Evolutionary conservation across 352 stramenopile genomes (phyloP), one percentile per base, ranked within the genome.

Genomic region (Pythium guiyangense): DNA sequence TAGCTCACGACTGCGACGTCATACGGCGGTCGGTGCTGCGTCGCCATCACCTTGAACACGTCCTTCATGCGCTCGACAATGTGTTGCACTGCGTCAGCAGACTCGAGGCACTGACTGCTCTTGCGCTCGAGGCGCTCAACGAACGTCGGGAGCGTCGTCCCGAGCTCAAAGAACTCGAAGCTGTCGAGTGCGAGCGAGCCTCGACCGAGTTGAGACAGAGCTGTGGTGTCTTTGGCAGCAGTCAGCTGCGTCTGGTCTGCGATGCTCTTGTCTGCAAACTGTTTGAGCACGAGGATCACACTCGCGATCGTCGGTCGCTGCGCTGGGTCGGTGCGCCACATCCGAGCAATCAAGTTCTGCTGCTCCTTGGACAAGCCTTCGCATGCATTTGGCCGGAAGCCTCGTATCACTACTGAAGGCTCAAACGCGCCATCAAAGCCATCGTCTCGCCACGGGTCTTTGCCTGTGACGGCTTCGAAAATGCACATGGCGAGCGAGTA

Each of bases 401-500:
- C 26, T 20, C n/a, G 18, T 9, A n/a, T 10, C 5, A 25, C 9
- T 52, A 4, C 35, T 8, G 20, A 11, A 0, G 26, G 25, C 1
- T 37, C 31, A 11, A 37, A 18, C 4, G 8, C 27, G 18, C 4
- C 2, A 20, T 39, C 39, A 27, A 18, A n/a, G 2, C 22, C 25
- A 2, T 17, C 27, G 6, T 17, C 2, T 40, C 48, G 17, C 22
- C 47, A 62, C 2, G 55, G 47, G 9, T 44, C 20, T 18, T 54
- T 40, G 17, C 34, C 47, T 20, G 46, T 57, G 17, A 57, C 2
- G 4, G 20, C 47, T 20, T 62, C 55, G 18, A 48, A 18, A 14
- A 31, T 26, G 20, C 54, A 59, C 54, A 59, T 59, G 9, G n/a
- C 29, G 6, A 47, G 15, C 20, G 54, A 59, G 18, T 34, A 59